Conservation (phyloP, 192 early-diverging fungal species). For the Coemansia sp. region DNA sequence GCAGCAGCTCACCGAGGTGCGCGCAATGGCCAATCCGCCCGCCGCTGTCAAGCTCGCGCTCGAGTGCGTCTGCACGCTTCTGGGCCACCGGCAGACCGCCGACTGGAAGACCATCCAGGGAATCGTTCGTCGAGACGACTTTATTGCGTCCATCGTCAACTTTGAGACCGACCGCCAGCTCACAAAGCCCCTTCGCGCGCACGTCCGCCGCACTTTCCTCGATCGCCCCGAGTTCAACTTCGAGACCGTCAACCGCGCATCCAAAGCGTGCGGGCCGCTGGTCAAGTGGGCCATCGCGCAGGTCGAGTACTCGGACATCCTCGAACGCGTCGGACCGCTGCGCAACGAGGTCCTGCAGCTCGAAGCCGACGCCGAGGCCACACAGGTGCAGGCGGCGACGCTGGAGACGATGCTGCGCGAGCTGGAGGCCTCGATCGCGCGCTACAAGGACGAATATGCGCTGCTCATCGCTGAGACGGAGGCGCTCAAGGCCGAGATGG, state of each 20-base stretch:
- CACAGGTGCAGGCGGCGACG: constrained; percentile 65
- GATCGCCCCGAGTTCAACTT: constrained; percentile 86
- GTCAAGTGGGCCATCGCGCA: constrained; percentile 98
- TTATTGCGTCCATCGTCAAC: constrained; percentile 94
- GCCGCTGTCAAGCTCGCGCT: constrained; percentile 93
- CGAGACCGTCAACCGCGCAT: constrained; percentile 94
- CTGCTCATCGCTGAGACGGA: constrained; percentile 92
- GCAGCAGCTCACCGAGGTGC: constrained; percentile 94
- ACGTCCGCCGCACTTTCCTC: constrained; percentile 75
- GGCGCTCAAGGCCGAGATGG: constrained; percentile 88
- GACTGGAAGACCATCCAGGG: constrained; percentile 91
- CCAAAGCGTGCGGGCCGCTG: constrained; percentile 97
- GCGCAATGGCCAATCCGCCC: constrained; percentile 96
- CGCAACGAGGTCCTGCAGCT: constrained; percentile 87
- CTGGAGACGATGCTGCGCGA: constrained; percentile 78
- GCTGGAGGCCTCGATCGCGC: constrained; percentile 81
- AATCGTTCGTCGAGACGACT: constrained; percentile 92
- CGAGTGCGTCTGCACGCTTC: constrained; percentile 93
- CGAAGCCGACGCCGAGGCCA: constrained; percentile 70
- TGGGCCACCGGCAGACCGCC: constrained; percentile 73
- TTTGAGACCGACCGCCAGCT: constrained; percentile 87
- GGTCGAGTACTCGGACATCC: constrained; percentile 86
- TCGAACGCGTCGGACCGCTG: constrained; percentile 93
- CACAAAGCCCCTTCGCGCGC: constrained; percentile 71
- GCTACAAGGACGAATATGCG: constrained; percentile 98